These are phyloP conservation scores for Trichocomaceae sp. DNA, from an alignment of 2,329 filamentous ascomycete genomes.

Conservation along the genomic window DNA sequence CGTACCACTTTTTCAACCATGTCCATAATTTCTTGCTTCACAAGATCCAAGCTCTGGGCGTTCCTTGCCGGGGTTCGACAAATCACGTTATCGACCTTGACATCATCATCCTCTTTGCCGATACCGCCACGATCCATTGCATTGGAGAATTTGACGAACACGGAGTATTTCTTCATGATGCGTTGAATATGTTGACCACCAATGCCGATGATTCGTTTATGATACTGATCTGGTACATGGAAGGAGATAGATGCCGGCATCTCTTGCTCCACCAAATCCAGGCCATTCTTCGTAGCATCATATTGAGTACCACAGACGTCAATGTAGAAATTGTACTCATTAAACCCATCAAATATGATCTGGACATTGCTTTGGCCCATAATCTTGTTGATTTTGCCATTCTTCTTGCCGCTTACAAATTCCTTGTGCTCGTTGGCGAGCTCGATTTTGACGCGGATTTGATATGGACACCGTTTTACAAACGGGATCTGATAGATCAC, in stretches of 20 bases:
- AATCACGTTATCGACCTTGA: slow-evolving; percentile 98
- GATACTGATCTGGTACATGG: slow-evolving; percentile 97
- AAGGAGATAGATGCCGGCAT: slow-evolving; percentile 99
- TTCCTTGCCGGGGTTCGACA: slow-evolving; percentile 96
- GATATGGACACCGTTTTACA: slow-evolving; percentile 77
- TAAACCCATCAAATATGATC: slow-evolving; percentile 98
- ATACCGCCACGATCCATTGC: slow-evolving; percentile 95
- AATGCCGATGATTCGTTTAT: slow-evolving; percentile 98
- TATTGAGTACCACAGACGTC: slow-evolving; percentile 90
- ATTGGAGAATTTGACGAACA: slow-evolving; percentile 99
- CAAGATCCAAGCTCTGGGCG: slow-evolving; percentile 89
- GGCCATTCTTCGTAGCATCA: slow-evolving; percentile 86
- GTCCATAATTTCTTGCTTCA: slow-evolving; percentile 98
- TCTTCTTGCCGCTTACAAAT: slow-evolving; percentile 99
- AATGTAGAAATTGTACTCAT: slow-evolving; percentile 99
- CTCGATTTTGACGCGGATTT: slow-evolving; percentile 96
- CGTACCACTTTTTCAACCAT: slow-evolving; percentile 93
- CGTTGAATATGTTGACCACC: slow-evolving; percentile 97
- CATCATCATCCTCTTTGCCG: slow-evolving; percentile 93
- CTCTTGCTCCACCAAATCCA: slow-evolving; percentile 92
- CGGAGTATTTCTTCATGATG: slow-evolving; percentile 99
- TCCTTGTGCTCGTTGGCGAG: slow-evolving; percentile 99
- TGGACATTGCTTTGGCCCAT: slow-evolving; percentile 99
- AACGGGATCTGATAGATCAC: slow-evolving; percentile 90
- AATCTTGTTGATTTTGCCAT: slow-evolving; percentile 99